phyloP scores from a whole-genome alignment of 208 protist species.

The Leishmania turanica region DNA sequence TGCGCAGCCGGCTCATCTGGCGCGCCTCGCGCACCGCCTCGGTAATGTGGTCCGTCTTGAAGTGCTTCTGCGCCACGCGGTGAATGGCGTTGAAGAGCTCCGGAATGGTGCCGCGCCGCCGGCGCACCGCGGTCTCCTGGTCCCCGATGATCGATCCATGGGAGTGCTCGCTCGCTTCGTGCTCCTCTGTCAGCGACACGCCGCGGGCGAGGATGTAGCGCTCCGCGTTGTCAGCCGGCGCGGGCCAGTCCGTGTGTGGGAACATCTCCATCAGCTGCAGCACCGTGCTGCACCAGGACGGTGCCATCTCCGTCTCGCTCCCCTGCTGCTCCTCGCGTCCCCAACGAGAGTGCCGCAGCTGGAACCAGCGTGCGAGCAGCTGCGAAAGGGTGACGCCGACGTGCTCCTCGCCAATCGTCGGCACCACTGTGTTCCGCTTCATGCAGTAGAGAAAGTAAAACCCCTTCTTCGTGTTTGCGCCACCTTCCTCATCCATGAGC shows the following conservation, averaged over 20 bases:
- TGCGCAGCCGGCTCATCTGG: slow-evolving; percentile 26
- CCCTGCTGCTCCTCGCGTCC: slow-evolving; percentile 46
- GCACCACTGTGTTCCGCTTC: slow-evolving; percentile 30
- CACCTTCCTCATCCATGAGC: slow-evolving; percentile 79
- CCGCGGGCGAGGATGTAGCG: slow-evolving; percentile 43
- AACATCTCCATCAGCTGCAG: slow-evolving; percentile 61
- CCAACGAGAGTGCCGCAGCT: slow-evolving; percentile 78
- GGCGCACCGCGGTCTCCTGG: slow-evolving; percentile 9
- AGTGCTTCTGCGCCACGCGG: slow-evolving; percentile 35
- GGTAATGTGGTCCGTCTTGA: slow-evolving; percentile 21
- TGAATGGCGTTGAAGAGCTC: slow-evolving; percentile 45
- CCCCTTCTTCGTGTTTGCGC: slow-evolving; percentile 69
- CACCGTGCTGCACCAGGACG: slow-evolving; percentile 60
- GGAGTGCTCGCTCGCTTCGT: slow-evolving; percentile 3
- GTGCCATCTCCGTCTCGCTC: slow-evolving; percentile 42
- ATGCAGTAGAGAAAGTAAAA: slow-evolving; percentile 89
- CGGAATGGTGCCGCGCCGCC: slow-evolving; percentile 28
- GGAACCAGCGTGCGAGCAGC: slow-evolving; percentile 75
- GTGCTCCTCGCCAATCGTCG: slow-evolving; percentile 32
- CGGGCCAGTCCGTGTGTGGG: slow-evolving; percentile 51
- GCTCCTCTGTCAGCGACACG: slow-evolving; percentile 28
- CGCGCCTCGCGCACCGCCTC: slow-evolving; percentile 22
- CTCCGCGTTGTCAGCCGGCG: slow-evolving; percentile 25
- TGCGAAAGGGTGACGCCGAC: slow-evolving; percentile 39
- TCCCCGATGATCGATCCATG: slow-evolving; percentile 21